phyloP scores from a whole-genome alignment of 306 rosid genomes.

The Geum urbanum region DNA sequence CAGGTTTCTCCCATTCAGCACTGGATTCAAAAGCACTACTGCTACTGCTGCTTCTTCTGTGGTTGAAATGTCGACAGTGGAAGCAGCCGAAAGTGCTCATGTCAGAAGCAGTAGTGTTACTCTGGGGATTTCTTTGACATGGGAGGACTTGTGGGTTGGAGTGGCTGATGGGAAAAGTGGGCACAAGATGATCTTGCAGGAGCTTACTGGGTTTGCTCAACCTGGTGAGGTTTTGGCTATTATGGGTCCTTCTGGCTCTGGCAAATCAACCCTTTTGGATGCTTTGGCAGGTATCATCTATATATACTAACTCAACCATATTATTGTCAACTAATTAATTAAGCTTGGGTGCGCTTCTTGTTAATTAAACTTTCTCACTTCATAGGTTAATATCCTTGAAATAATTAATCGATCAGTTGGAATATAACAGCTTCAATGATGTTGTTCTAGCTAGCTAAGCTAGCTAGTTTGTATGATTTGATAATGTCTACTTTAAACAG shows the following conservation, averaged over 20 bases:
- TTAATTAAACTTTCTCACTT: too few species aligned
- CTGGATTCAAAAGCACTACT: not conserved
- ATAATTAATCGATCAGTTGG: too few species aligned
- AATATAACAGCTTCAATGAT: too few species aligned
- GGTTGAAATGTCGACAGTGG: not conserved
- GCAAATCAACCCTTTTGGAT: slow-evolving; percentile 70
- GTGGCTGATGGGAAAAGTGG: slow-evolving; percentile 24
- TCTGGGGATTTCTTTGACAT: slow-evolving; percentile 22
- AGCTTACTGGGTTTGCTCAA: slow-evolving; percentile 49
- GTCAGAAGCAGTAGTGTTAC: not conserved
- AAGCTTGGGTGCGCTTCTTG: too few species aligned
- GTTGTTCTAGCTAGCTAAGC: too few species aligned
- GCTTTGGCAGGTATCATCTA: slow-evolving; percentile 65
- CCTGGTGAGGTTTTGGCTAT: slow-evolving; percentile 64
- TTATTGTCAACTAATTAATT: too few species aligned
- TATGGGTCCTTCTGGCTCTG: slow-evolving; percentile 82
- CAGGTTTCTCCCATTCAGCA: slow-evolving; percentile 23
- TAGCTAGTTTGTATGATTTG: not conserved
- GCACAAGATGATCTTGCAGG: slow-evolving; percentile 27
- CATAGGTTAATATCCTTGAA: too few species aligned
- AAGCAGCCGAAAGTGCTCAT: not conserved
- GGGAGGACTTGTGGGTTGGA: slow-evolving; percentile 33
- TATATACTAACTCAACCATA: too few species aligned
- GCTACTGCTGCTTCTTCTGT: too few species aligned
- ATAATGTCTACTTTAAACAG: not conserved